Percentiles rank a stretch among this genome's conserved stretches.
phyloP scores from a whole-genome alignment of 2,329 filamentous ascomycete species.

The Lasiodiplodia hormozganensis region DNA sequence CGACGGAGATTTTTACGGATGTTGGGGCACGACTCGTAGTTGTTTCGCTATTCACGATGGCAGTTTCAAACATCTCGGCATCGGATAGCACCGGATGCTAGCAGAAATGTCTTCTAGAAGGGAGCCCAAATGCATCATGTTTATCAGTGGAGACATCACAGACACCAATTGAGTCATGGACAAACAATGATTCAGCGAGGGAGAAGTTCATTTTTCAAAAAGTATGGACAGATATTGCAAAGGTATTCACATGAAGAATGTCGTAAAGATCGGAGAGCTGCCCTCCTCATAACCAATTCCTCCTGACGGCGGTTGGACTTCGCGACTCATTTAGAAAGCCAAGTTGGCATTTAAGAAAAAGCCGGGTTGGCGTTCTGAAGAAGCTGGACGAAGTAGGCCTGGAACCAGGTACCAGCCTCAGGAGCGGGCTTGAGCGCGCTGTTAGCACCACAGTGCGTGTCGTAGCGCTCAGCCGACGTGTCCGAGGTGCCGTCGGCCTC shows the following conservation, averaged over 20 bases:
- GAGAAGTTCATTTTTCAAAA: not conserved
- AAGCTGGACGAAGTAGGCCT: constrained; percentile 51
- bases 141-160: not conserved
- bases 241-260: constrained; percentile 14
- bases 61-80: not conserved
- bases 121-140: not conserved
- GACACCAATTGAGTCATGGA: not conserved
- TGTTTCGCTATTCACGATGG: not conserved
- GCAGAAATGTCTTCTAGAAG: not conserved
- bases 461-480: constrained; percentile 56
- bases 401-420: constrained; percentile 73
- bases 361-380: constrained; percentile 44
- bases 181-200: not conserved
- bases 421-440: constrained; percentile 69
- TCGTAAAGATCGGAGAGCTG: not conserved
- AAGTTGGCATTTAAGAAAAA: constrained; percentile 45
- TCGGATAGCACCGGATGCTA: not conserved
- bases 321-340: constrained; percentile 1
- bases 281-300: not conserved
- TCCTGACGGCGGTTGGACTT: not conserved
- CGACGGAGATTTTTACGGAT: constrained; percentile 16
- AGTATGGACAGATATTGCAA: constrained; percentile 3
- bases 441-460: constrained; percentile 60
- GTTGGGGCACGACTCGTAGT: not conserved
- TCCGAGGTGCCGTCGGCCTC: constrained; percentile 58